Base-by-base conservation (phyloP, 805 yeast species). In the Wickerhamomyces pijperi region DNA sequence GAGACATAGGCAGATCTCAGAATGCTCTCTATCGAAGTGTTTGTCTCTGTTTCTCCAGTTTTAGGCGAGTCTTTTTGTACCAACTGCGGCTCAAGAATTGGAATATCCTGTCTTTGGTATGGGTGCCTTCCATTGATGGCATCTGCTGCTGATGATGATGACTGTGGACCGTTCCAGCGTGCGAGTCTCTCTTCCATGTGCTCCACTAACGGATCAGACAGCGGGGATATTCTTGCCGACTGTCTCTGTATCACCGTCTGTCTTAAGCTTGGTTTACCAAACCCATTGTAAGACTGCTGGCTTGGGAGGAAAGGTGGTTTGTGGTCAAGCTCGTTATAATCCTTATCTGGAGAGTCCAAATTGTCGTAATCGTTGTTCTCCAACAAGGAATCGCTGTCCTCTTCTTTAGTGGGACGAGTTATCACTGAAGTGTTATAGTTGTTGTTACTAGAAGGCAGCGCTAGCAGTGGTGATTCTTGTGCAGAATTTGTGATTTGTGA, bases 121-220 rank as follows among this genome's bases (percentile, higher is more conserved):
- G 61, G 59, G 39, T 63, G 68, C 9, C 40, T 46, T 2, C 65
- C 65, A 32, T 48, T 51, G 31, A 64, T 43, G 11, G 57, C 48
- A 19, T 51, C 56, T 21, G 51, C 57, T 16, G 49, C 55, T 18
- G 39, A 50, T 32, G 47, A 47, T 18, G 54, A 49, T 13, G 58
- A 46, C 25, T 41, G 48, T 3, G 62, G 51, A 3, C 64, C 54
- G 32, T 59, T 50, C 63, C 64, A 64, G 19, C 67, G 50, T 1
- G 59, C 48, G 29, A 64, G 42, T 35, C 58, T 50, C 11, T 60
- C 62, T 38, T 63, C 68, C 67, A 63, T 60, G 31, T 46, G 42
- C 11, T 53, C 56, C 21, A 51, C 42, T 6, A 59, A 39, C 34
- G 50, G 44, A 39, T 48, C 53, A 15, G 39, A 37, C 3, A 48